Evolutionary conservation across 768 basidiomycete genomes (phyloP), one percentile per base, ranked within the genome.

Genomic region (Pleurotus eryngii): DNA sequence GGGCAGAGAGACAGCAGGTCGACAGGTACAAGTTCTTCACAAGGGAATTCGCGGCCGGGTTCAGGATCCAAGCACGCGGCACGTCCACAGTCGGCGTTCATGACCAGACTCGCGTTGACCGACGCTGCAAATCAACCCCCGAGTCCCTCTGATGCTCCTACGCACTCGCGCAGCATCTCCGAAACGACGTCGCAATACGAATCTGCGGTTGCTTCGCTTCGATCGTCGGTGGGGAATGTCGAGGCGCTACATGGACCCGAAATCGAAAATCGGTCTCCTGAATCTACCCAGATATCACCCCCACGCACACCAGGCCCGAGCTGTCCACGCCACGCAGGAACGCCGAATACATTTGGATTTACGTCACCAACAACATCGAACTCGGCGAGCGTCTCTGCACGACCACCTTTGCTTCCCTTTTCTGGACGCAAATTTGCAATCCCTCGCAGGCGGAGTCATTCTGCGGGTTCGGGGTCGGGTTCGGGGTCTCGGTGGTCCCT

Each of bases 71-170:
- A 37, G 12, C 51, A 18, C 15, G 37, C 51, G 4, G 9, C 24
- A 39, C 51, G 51, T 20, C 51, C 51, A 54, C 51, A 54, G 42
- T 54, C 51, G 5, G 51, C 51, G 39, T 54, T 54, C 7, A 42
- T 42, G 37, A 42, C 51, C 2, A 40, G 51, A 14, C 18, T 54
- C n/a, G 15, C 39, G 17, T 42, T 40, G 11, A 24, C 51, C 8
- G 22, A 54, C 22, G 42, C 26, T 22, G 14, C 38, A 5, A 54
- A 12, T 42, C 51, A 54, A 26, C 51, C 51, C 12, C 51, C 35
- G 9, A 54, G 51, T 54, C 51, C 51, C 12, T 54, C 51, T n/a
- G 51, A 54, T 18, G 42, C 4, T 15, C 20, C 39, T 18, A 54
- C 51, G 5, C 35, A 54, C 27, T 54, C 51, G 12, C 35, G 51